phyloP scores from a whole-genome alignment of 1,284 basidiomycete species.

The Melampsora occidentalis region DNA sequence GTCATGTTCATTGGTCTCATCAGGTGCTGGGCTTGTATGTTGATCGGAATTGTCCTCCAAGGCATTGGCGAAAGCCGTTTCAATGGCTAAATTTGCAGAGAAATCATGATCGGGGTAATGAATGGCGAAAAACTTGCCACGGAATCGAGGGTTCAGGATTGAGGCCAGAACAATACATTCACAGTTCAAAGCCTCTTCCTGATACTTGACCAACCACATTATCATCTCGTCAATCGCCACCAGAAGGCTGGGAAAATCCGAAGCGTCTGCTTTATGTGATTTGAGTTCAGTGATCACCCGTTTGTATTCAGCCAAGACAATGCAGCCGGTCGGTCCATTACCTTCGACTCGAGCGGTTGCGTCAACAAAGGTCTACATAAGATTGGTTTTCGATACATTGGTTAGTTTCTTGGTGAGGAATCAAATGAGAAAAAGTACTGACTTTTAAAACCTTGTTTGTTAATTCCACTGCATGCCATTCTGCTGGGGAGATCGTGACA shows the following conservation, averaged over 20 bases:
- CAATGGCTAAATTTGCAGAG: no score
- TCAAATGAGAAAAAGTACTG: no score
- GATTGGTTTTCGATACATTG: no score
- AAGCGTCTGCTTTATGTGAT: neutral
- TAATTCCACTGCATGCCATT: neutral
- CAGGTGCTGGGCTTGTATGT: no score
- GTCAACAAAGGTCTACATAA: neutral
- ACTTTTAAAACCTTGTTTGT: neutral
- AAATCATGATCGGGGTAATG: no score
- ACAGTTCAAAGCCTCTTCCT: neutral
- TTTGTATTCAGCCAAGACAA: neutral
- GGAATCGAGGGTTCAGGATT: slow-evolving; percentile 1
- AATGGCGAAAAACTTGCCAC: neutral
- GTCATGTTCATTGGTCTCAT: no score
- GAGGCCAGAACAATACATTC: slow-evolving; percentile 11
- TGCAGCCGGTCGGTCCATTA: slow-evolving; percentile 4
- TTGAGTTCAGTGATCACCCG: neutral
- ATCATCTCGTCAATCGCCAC: slow-evolving; percentile 2
- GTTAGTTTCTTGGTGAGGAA: no score
- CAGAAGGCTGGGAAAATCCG: neutral
- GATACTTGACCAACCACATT: neutral
- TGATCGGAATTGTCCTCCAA: no score
- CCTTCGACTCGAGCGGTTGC: neutral
- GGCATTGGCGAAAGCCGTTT: no score
- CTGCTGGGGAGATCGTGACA: neutral